Evolutionary conservation across 2,329 filamentous ascomycete species (phyloP).

Genomic region (Diaporthe caulivora): DNA sequence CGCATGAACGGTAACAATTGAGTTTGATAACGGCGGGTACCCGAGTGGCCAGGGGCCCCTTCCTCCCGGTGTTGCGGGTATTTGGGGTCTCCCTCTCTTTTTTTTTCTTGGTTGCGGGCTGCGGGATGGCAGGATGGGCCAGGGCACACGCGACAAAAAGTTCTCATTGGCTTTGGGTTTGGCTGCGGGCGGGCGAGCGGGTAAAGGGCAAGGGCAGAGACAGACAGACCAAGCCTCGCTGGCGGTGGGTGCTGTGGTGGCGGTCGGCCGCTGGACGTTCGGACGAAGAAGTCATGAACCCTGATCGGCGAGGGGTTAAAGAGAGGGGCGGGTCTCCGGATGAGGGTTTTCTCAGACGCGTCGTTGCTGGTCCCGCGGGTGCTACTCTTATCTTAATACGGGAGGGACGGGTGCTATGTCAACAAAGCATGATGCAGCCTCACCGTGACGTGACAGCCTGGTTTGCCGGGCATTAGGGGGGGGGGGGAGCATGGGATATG

Average conservation of each 20-base stretch:
- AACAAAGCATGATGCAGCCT: conserved; percentile 3
- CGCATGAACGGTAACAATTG: conserved; percentile 27
- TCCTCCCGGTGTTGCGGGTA: background rate
- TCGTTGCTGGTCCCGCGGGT: background rate
- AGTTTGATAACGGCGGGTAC: conserved; percentile 32
- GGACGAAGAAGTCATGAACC: conserved; percentile 24
- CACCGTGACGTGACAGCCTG: background rate
- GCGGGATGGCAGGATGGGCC: background rate
- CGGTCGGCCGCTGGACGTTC: background rate
- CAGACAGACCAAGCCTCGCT: background rate
- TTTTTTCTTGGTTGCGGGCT: too few relatives aligned
- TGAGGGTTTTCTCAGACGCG: background rate
- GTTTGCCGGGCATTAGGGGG: too few relatives aligned
- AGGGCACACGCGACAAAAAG: background rate
- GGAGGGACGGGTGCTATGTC: background rate
- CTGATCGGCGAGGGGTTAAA: background rate
- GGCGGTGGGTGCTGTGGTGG: background rate
- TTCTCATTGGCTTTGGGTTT: background rate
- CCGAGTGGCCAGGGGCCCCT: background rate
- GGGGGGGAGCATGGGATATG: background rate
- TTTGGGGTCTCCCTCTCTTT: too few relatives aligned
- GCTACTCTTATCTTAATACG: background rate
- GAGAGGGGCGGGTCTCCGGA: background rate
- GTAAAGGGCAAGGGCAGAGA: background rate
- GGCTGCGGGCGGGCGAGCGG: conserved; percentile 15